phyloP scores from a whole-genome alignment of 331 rosid species.

The Dryas integrifolia region DNA sequence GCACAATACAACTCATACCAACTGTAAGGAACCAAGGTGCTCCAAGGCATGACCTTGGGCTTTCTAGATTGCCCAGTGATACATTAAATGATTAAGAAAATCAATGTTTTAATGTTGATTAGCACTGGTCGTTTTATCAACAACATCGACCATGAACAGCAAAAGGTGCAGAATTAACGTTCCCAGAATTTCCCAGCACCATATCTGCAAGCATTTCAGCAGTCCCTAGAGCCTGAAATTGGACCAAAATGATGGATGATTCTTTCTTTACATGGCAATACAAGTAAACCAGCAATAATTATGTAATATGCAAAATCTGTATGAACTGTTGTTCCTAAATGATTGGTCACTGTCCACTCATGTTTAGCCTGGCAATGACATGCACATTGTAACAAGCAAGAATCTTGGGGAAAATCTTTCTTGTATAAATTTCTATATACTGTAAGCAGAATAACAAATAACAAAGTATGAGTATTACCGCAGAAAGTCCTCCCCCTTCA shows the following conservation, averaged over 20 bases:
- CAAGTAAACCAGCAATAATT: neutral
- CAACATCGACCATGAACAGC: slow-evolving; percentile 49
- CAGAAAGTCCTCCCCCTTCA: slow-evolving; percentile 82
- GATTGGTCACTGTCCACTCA: neutral
- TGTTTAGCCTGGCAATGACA: neutral
- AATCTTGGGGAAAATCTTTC: neutral
- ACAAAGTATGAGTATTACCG: slow-evolving; percentile 49
- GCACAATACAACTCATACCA: neutral
- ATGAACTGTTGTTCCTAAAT: neutral
- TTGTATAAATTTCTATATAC: neutral
- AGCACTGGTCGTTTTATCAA: slow-evolving; percentile 20
- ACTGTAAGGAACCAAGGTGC: slow-evolving; percentile 1
- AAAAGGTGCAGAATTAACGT: slow-evolving; percentile 49
- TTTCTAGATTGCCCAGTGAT: neutral
- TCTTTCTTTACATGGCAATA: neutral
- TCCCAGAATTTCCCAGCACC: slow-evolving; percentile 59
- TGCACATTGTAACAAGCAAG: slow-evolving; percentile 6
- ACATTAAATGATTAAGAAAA: neutral
- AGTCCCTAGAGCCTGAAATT: slow-evolving; percentile 80
- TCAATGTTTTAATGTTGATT: neutral
- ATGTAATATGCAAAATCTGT: slow-evolving; percentile 14
- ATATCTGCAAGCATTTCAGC: slow-evolving; percentile 74
- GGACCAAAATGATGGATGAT: slow-evolving; percentile 11
- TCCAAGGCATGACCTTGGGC: neutral
- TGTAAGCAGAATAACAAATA: slow-evolving; percentile 18